Evolutionary conservation across 345 rosid species (phyloP).

Genomic region (Erysimum cheiranthoides): DNA sequence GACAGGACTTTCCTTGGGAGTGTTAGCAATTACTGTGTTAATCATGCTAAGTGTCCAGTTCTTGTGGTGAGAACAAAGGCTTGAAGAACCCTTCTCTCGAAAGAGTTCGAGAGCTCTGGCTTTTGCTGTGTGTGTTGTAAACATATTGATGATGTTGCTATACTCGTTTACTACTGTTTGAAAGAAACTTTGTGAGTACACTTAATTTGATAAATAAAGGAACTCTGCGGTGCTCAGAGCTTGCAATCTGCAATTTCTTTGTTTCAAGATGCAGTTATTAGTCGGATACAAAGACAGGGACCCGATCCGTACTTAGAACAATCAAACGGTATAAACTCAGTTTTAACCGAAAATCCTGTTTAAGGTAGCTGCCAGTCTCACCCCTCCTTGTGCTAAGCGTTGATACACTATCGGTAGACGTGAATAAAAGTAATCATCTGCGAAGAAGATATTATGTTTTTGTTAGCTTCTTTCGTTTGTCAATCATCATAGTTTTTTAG

Average conservation of each 20-base stretch:
- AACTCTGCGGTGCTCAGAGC: background rate
- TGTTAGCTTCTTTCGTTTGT: background rate
- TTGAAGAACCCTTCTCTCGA: slow-evolving; percentile 25
- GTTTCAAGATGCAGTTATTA: background rate
- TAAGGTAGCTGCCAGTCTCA: slow-evolving; percentile 81
- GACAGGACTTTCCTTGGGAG: slow-evolving; percentile 55
- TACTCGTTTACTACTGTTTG: slow-evolving; percentile 2
- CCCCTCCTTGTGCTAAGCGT: slow-evolving; percentile 87
- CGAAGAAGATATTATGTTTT: slow-evolving; percentile 28
- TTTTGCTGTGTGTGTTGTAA: slow-evolving; percentile 27
- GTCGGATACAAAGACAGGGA: background rate
- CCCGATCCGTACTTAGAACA: background rate
- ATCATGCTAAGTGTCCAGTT: slow-evolving; percentile 63
- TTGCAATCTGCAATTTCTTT: slow-evolving; percentile 3
- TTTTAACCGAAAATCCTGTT: slow-evolving; percentile 63
- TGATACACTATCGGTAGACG: slow-evolving; percentile 66
- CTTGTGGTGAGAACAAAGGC: slow-evolving; percentile 53
- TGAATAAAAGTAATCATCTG: slow-evolving; percentile 83
- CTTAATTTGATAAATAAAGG: slow-evolving; percentile 13
- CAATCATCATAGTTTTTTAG: slow-evolving; percentile 2
- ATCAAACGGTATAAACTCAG: background rate
- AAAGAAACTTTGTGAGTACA: slow-evolving; percentile 26
- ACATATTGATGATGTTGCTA: slow-evolving; percentile 23
- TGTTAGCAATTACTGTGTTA: slow-evolving; percentile 57
- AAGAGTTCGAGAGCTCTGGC: background rate